Base-by-base conservation (phyloP, 495 filamentous ascomycete species). In the Endocarpon pusillum region DNA sequence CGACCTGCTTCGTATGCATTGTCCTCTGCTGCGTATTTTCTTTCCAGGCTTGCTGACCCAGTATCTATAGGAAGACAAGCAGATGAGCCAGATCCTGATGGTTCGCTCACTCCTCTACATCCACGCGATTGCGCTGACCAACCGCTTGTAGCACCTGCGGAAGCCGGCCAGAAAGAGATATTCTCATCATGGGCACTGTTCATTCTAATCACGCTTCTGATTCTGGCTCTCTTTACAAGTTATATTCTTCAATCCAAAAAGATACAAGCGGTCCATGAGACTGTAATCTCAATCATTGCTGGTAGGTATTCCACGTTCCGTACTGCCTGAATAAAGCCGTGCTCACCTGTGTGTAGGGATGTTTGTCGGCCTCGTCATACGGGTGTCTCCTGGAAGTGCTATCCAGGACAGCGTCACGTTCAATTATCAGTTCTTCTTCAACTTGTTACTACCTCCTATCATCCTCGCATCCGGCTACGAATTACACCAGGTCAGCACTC, bases 391-490 rank as follows among this genome's bases (percentile, higher is more conserved):
- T 34, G 73, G 74, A 41, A 75, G 82, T 24, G 79, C 75, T 42
- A 84, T 97, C 37, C 78, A 82, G 52, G 75, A 78, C 40, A 69
- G 79, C 40, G 81, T 97, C 41, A 89, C 77, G 52, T 97, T 97
- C 63, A 75, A 96, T 60, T 94, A 96, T 54, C 85, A 94, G 47
- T 86, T 94, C 56, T 97, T 97, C 65, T 97, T 97, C 64, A 97
- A 96, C 55, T 73, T 97, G 36, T 76, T 97, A 24, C 75, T 97
- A 20, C 89, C 89, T 21, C 89, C 89, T 5, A 97, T 97, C 48
- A 97, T 97, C 53, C 66, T 97, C 26, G 86, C 85, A 22, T 94
- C 86, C 21, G 89, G 89, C 25, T 97, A 96, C 59, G 89, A 97
- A 55, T 55, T 97, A 23, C 89, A 97, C 53, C 89, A 97, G 46